Evolutionary conservation across 2,329 filamentous ascomycete genomes (phyloP), one percentile per base, ranked within the genome.

Genomic region (Trichoderma sp.): DNA sequence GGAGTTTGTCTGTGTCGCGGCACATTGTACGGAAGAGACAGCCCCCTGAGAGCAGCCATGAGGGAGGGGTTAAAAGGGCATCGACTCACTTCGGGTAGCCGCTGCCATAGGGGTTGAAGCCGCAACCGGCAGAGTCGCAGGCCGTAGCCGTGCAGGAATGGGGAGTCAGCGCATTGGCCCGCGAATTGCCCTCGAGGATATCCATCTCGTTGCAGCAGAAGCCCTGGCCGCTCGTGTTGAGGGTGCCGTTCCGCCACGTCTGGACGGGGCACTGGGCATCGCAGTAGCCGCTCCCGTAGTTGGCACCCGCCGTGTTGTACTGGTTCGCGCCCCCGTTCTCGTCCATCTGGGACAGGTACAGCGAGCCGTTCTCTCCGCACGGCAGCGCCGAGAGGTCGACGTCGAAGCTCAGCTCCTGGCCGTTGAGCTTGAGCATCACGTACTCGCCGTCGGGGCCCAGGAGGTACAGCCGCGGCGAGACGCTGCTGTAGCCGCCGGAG

Each of bases 321-420:
- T 79, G 71, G 71, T 82, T 84, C 70, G 80, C 68, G 39, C 87
- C 88, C 69, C 89, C 89, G 70, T 88, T 84, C 7, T 80, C 77
- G 12, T 84, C 81, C 79, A 81, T 81, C 73, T 81, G 78, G 21
- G 77, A 78, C 15, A 90, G 82, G 76, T 90, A 89, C 39, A 90
- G 73, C 19, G 88, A 87, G 66, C 87, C 87, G 74, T 90, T 90
- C 72, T 90, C 78, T 65, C 88, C 88, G 69, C 88, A 90, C 15
- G 85, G 84, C 39, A 90, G 79, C 69, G 83, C 81, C 28, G 85
- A 87, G 50, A 87, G 82, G 70, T 90, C 88, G 5, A 89, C 86
- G 54, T 89, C 87, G 64, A 90, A 89, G 15, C 83, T 83, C 72
- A 90, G 83, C 73, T 90, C 88, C 68, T 83, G 76, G 71, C 85